Base-by-base conservation (phyloP, 1,284 basidiomycete genomes). In the Leccinum olivaceoglutinosum region DNA sequence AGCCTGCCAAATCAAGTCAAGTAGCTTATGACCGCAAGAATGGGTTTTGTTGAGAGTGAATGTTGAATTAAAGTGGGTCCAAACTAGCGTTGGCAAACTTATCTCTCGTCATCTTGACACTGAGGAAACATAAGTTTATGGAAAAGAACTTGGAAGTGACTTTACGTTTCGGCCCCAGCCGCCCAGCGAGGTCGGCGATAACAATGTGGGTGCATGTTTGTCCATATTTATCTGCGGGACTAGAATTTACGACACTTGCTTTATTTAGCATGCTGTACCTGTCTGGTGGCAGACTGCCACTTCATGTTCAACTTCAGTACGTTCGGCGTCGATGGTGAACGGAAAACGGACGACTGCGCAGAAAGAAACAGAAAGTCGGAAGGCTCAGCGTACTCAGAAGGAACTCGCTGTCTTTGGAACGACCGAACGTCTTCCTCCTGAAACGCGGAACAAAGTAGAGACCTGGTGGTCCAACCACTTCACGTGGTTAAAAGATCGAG, bases 401-500 rank as follows among this genome's bases (percentile, higher is more conserved):
- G 63, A 63, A 29, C 54, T 56, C 10, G 51, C 39, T 10, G 58
- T 8, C 16, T 64, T 60, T 38, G 62, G 62, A 25, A 63, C 62
- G 9, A 63, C 41, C 14, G 25, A 58, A 12, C 36, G 18, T 2
- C 18, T 10, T 51, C 38, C 55, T 1, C 64, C 62, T 4, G 63
- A 18, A 54, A 29, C 59, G 25, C 55, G 41, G 3, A 41, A 60
- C 25, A 4, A 1, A 5, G 18, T 14, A 21, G 68, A 68, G 18
- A 41, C 51, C n/a, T 64, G 68, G 68, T 68, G 67, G 67, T 41
- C 10, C 0, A 41, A 60, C 16, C 66, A 54, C 6, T 64, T 59
- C 34, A n/a, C 60, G 1, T 73, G 72, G 69, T 61, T 76, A 0
- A 59, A 64, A 21, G 62, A 65, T 4, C n/a, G 46, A 0, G 74